Evolutionary conservation across 495 filamentous ascomycete species (phyloP), one percentile per base, ranked within the genome.

Genomic region (Penicillium waksmanii): DNA sequence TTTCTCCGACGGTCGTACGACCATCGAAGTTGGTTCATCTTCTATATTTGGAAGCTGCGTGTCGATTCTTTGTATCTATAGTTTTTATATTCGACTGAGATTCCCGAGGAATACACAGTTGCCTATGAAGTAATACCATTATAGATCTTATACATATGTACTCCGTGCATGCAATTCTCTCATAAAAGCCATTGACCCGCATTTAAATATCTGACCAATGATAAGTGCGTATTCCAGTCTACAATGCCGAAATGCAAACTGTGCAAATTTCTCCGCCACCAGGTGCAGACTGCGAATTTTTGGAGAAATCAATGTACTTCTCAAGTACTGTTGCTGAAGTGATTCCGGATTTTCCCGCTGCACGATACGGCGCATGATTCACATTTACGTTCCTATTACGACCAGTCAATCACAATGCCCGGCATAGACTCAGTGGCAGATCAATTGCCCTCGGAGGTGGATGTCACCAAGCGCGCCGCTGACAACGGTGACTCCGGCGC

Each of bases 381-480:
- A 27, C 10, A 13, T 12, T 11, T 11, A 5, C 4, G 31, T 5
- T 13, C 11, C 11, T 13, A 27, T 6, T 13, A 9, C 46, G n/a
- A 50, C 15, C 18, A n/a, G 33, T 42, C 17, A 7, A 17, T 15
- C 42, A 50, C 23, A 11, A 62, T 62, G 60, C 19, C 46, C 17
- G 54, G 15, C 54, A 65, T 62, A 53, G 67, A 65, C 17, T 23
- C 53, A 31, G 55, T 63, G 33, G 36, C 33, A 34, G 63, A 55
- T 48, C 48, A 43, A 35, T 33, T 53, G 46, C 35, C 51, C 13
- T 38, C 53, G 12, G 48, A 62, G 48, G 19, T 42, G 11, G 59
- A 69, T 17, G 31, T 53, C 17, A 34, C 33, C 21, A 65, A 61
- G 54, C 65, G 67, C 38, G 62, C 63, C 18, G 56, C 60, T 21